Evolutionary conservation across 2,329 filamentous ascomycete genomes (phyloP), one percentile per base, ranked within the genome.

Genomic region (Alternaria brassicae): DNA sequence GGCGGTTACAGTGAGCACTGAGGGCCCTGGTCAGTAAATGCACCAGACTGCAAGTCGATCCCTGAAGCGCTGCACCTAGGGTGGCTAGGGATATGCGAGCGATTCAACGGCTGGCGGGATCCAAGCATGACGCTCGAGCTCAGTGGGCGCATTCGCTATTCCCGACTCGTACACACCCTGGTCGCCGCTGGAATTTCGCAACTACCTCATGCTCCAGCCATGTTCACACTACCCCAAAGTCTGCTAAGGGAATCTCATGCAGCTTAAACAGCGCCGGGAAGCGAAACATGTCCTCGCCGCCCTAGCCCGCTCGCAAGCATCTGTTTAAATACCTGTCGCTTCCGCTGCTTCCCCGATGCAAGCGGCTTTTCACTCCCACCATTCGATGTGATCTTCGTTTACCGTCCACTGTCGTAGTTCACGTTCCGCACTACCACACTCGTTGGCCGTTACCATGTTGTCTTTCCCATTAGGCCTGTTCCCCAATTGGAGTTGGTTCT

Each of bases 241-340:
- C 73, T 77, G 73, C 74, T 77, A 76, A 77, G 66, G 70, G 67
- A 70, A 66, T 70, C 67, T 74, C 72, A 73, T 78, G 75, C 75
- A 77, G 72, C 73, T 76, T 74, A 72, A 75, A 71, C 72, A 73
- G 71, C 70, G 72, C 73, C 75, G 71, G 75, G 73, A 75, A 74
- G 73, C 72, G 75, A 76, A 76, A 62, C 70, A 77, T 75, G 66
- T 67, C 59, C 66, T 75, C 72, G 72, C 72, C 73, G 74, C 74
- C 72, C 72, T 74, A 73, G 69, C 69, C 69, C 65, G 68, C 73
- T 70, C 71, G 71, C 70, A 75, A 73, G 68, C 69, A 75, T 75
- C 72, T 75, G 74, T 76, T 77, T 77, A 70, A 73, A 75, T 78
- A 78, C 76, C 73, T 72, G 77, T 73, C 57, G 72, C 69, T 69